Conservation (phyloP, 352 stramenopile genomes). For the Globisporangium sylvaticum region DNA sequence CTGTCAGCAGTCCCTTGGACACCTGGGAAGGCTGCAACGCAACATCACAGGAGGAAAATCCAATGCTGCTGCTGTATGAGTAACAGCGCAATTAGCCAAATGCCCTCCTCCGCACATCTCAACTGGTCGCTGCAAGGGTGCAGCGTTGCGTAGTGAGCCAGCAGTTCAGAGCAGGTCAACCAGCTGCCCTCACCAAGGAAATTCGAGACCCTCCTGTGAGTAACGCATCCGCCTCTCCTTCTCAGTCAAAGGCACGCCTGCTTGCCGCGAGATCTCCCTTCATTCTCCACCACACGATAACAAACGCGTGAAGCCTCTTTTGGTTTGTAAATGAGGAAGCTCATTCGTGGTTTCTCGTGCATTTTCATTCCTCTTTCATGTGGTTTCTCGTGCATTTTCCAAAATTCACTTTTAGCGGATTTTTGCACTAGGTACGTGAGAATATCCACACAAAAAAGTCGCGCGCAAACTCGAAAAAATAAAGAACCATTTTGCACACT, state of each 20-base stretch:
- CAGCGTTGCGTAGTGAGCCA: background rate
- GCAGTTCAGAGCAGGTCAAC: background rate
- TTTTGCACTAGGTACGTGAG: background rate
- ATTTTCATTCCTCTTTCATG: background rate
- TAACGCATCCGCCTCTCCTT: conserved; percentile 1
- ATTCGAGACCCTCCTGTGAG: background rate
- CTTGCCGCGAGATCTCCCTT: background rate
- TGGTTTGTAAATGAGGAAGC: background rate
- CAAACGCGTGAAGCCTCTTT: no score
- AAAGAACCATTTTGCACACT: background rate
- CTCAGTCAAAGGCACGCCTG: background rate
- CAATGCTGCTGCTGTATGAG: no score
- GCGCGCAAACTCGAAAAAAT: background rate
- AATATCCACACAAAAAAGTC: conserved; percentile 9
- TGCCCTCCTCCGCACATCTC: no score
- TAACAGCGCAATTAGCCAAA: no score
- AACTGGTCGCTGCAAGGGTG: no score
- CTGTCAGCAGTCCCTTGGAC: no score
- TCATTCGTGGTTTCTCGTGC: background rate
- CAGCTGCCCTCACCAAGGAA: background rate
- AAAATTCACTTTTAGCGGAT: background rate
- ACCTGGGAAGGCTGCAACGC: no score
- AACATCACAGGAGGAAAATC: no score
- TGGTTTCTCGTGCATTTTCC: background rate
- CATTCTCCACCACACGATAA: background rate